A percentile compares a stretch with the other conserved stretches of the same genome.
Evolutionary conservation across 2,329 filamentous ascomycete genomes (phyloP).

Genomic region (Xylaria arbuscula): DNA sequence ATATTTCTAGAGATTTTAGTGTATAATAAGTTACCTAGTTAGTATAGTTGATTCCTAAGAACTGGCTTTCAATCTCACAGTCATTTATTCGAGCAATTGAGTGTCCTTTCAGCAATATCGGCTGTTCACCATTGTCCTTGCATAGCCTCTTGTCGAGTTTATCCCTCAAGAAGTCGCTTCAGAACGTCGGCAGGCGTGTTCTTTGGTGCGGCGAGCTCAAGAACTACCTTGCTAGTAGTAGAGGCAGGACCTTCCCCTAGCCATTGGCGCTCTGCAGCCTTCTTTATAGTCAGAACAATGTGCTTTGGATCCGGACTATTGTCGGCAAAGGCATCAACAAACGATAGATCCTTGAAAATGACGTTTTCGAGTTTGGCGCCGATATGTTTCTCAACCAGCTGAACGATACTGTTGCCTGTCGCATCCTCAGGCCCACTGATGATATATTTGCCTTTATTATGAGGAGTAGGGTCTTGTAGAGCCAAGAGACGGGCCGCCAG

Average conservation of each 20-base stretch:
- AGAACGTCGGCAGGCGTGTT: slow-evolving; percentile 19
- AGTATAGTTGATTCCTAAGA: too few relatives aligned
- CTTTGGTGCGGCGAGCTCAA: slow-evolving; percentile 29
- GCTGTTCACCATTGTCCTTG: neutral
- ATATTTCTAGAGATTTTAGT: too few relatives aligned
- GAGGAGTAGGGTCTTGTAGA: slow-evolving; percentile 21
- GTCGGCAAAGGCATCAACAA: slow-evolving; percentile 1
- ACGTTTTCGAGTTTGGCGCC: slow-evolving; percentile 29
- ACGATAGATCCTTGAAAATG: slow-evolving; percentile 17
- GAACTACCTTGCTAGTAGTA: slow-evolving; percentile 27
- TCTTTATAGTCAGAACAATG: slow-evolving; percentile 19
- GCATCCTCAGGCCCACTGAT: slow-evolving; percentile 30
- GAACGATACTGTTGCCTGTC: slow-evolving; percentile 19
- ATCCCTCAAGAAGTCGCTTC: slow-evolving; percentile 18
- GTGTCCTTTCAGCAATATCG: too few relatives aligned
- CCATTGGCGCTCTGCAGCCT: neutral
- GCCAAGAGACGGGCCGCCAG: slow-evolving; percentile 22
- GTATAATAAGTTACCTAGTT: too few relatives aligned
- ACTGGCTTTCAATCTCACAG: neutral
- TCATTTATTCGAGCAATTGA: neutral
- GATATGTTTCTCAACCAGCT: slow-evolving; percentile 30
- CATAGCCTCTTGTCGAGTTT: neutral
- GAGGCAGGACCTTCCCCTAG: slow-evolving; percentile 19
- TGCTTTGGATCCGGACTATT: slow-evolving; percentile 3
- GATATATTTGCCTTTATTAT: slow-evolving; percentile 31